Percentiles rank a stretch among this genome's conserved stretches.
Evolutionary conservation across 2,329 filamentous ascomycete species (phyloP).

Genomic region (Fusarium burgessii): DNA sequence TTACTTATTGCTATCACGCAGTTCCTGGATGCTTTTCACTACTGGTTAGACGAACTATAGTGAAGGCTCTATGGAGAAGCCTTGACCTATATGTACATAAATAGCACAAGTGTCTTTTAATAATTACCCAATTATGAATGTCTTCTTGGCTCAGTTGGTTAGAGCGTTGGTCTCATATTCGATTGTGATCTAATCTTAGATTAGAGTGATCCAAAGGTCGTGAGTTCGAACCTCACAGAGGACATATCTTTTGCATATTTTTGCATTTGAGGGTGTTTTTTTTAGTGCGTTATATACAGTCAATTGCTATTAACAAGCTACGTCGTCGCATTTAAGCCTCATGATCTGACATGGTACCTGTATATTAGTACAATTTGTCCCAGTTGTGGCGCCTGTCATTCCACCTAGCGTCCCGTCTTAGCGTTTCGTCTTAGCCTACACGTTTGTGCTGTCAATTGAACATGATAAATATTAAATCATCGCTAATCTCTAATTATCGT

Average conservation of each 20-base stretch:
- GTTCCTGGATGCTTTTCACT: no score
- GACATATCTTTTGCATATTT: neutral
- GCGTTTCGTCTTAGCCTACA: no score
- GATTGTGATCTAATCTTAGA: slow-evolving; percentile 15
- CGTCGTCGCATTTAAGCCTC: no score
- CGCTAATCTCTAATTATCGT: neutral
- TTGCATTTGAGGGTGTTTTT: neutral
- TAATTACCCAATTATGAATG: neutral
- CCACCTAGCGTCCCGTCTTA: no score
- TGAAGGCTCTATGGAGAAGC: no score
- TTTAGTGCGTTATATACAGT: no score
- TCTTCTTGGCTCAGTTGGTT: slow-evolving; percentile 35
- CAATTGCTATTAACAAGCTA: no score
- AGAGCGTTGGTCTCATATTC: slow-evolving; percentile 37
- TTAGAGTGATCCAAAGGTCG: slow-evolving; percentile 37
- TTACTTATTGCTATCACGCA: neutral
- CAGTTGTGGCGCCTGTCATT: no score
- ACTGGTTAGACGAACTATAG: no score
- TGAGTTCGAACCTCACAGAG: slow-evolving; percentile 39
- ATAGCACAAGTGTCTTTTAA: neutral
- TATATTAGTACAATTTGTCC: no score
- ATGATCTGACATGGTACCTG: no score
- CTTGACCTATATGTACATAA: neutral
- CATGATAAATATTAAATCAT: neutral
- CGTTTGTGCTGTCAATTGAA: neutral